Conservation (phyloP, 2,329 filamentous ascomycete genomes). For the Fusarium secorum region DNA sequence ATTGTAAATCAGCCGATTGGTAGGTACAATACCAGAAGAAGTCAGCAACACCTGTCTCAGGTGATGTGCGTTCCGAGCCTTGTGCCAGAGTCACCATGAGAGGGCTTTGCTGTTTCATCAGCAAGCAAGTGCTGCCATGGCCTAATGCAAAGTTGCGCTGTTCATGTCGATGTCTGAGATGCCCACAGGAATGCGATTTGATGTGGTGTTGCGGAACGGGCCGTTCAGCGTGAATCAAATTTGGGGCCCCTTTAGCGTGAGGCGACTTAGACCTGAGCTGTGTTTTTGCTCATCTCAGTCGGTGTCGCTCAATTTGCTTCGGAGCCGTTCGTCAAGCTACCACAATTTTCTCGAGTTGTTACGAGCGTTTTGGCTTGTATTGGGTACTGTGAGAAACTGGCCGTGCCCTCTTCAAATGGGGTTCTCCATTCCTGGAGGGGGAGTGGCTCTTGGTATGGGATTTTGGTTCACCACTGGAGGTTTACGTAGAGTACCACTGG, state of each 20-base stretch:
- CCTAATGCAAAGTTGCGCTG: neutral
- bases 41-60: neutral
- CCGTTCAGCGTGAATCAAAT: constrained; percentile 32
- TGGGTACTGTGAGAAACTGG: neutral
- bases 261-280: neutral
- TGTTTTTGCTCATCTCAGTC: constrained; percentile 4
- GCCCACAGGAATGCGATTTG: constrained; percentile 11
- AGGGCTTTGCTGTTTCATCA: neutral
- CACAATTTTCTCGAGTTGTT: neutral
- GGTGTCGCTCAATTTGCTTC: neutral
- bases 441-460: constrained; percentile 29
- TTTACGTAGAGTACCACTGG: constrained; percentile 47
- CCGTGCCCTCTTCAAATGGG: constrained; percentile 46
- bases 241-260: constrained; percentile 7
- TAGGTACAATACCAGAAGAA: neutral
- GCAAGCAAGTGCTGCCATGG: constrained; percentile 6
- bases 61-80: neutral
- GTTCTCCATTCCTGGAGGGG: constrained; percentile 54
- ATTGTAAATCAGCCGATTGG: neutral
- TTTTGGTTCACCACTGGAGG: constrained; percentile 37
- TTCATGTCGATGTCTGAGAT: constrained; percentile 28
- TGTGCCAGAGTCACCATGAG: neutral
- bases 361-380: neutral
- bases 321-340: neutral
- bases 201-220: constrained; percentile 32